Conservation (phyloP, 352 stramenopile species). For the Pythium myriotylum region DNA sequence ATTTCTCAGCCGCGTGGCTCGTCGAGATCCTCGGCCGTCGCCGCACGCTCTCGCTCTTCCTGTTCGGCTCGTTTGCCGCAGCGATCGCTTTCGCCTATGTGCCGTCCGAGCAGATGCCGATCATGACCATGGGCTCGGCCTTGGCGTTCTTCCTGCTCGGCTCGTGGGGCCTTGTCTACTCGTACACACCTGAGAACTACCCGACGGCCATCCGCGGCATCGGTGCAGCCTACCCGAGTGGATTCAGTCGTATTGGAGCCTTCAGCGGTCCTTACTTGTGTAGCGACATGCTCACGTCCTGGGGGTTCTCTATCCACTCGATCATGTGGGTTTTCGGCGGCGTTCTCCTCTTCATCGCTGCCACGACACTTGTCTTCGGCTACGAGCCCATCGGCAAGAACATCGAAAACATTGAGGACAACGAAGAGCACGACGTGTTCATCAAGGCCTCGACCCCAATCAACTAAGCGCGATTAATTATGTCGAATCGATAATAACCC, state of each 20-base stretch:
- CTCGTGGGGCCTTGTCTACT: conserved; percentile 68
- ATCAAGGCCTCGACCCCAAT: conserved; percentile 19
- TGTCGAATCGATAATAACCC: not conserved
- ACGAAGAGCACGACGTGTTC: conserved; percentile 7
- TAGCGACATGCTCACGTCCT: conserved; percentile 56
- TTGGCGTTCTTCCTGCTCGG: conserved; percentile 75
- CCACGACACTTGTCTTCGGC: conserved; percentile 58
- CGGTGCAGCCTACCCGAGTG: conserved; percentile 59
- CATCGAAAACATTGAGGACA: conserved; percentile 49
- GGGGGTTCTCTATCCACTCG: conserved; percentile 53
- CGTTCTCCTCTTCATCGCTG: conserved; percentile 57
- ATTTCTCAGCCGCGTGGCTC: conserved; percentile 51
- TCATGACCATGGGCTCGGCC: conserved; percentile 54
- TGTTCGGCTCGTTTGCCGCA: conserved; percentile 45
- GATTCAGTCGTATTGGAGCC: conserved; percentile 68
- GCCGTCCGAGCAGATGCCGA: conserved; percentile 33
- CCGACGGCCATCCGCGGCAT: conserved; percentile 70
- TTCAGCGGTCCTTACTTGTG: conserved; percentile 71
- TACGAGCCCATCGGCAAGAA: conserved; percentile 74
- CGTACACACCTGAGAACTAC: conserved; percentile 81
- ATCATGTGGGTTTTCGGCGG: conserved; percentile 79
- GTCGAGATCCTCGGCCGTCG: conserved; percentile 62
- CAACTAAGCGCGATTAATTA: conserved; percentile 6
- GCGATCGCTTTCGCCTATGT: conserved; percentile 71
- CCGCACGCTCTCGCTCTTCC: conserved; percentile 55